These are phyloP conservation scores for Phytophthora brassicae DNA, from an alignment of 352 stramenopile genomes.

Conservation along the genomic window DNA sequence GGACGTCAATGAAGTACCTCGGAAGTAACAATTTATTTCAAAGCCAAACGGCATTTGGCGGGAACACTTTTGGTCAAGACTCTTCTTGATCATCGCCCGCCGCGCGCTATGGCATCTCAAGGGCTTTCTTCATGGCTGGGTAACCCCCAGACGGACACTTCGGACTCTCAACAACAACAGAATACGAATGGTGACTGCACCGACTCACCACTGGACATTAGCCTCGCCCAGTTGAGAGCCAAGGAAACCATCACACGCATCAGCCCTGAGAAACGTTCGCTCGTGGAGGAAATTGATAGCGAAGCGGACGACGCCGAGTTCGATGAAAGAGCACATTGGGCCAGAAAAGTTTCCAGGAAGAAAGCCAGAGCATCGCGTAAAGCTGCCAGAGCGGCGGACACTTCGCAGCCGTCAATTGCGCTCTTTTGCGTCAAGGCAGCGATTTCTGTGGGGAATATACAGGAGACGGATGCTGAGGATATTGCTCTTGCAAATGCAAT, in stretches of 20 bases:
- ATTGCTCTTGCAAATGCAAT: conserved; percentile 3
- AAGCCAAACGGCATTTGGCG: conserved; percentile 23
- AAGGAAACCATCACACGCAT: conserved; percentile 53
- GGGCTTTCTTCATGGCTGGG: conserved; percentile 47
- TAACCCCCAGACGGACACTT: conserved; percentile 7
- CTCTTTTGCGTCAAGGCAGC: conserved; percentile 53
- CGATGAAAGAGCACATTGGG: conserved; percentile 68
- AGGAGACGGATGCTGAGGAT: not conserved
- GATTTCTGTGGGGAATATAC: not conserved
- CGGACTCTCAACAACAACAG: conserved; percentile 9
- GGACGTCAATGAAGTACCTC: conserved; percentile 24
- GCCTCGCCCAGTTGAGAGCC: conserved; percentile 36
- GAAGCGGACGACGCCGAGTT: conserved; percentile 77
- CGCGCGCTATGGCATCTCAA: conserved; percentile 30
- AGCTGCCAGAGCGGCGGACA: conserved; percentile 21
- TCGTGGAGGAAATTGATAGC: conserved; percentile 70
- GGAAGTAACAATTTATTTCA: conserved; percentile 9
- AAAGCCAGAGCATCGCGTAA: conserved; percentile 35
- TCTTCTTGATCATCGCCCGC: conserved; percentile 1
- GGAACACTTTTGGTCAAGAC: conserved; percentile 13
- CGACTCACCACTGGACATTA: conserved; percentile 48
- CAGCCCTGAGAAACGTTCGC: conserved; percentile 51
- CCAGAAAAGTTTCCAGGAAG: conserved; percentile 35
- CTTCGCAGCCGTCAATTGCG: conserved; percentile 67
- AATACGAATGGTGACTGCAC: conserved; percentile 5